Conservation (phyloP, 2,329 filamentous ascomycete genomes). For the Colletotrichum sublineola region DNA sequence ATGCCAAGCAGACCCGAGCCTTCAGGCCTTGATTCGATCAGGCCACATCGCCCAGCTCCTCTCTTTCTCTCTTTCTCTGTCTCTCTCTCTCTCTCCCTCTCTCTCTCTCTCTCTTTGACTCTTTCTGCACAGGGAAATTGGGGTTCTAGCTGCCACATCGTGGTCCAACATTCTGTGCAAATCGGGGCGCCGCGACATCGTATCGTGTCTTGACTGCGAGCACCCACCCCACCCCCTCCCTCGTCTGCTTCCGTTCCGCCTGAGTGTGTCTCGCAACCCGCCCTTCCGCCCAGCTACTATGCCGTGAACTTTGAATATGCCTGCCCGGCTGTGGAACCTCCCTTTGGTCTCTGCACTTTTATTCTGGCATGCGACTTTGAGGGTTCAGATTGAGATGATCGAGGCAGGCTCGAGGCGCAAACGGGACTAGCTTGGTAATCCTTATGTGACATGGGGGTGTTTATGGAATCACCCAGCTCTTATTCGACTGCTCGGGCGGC, state of each 20-base stretch:
- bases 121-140: conserved; percentile 10
- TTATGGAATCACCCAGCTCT: background rate
- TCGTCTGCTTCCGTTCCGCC: conserved; percentile 2
- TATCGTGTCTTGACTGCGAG: conserved; percentile 2
- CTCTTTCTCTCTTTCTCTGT: background rate
- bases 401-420: background rate
- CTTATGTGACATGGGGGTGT: background rate
- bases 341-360: background rate
- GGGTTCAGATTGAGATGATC: background rate
- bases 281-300: conserved; percentile 1
- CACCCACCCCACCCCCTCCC: background rate
- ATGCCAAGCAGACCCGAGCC: conserved; percentile 7
- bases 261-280: conserved; percentile 3
- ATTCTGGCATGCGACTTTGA: background rate
- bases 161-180: conserved; percentile 23
- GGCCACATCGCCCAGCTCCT: conserved; percentile 16
- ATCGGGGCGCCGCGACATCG: conserved; percentile 16
- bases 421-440: background rate
- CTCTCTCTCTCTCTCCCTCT: background rate
- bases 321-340: background rate
- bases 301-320: background rate
- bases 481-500: background rate
- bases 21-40: conserved; percentile 5
- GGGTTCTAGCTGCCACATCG: background rate
- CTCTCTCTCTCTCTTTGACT: background rate